Base-by-base conservation (phyloP, 2,329 filamentous ascomycete species). In the Botrytis aclada region DNA sequence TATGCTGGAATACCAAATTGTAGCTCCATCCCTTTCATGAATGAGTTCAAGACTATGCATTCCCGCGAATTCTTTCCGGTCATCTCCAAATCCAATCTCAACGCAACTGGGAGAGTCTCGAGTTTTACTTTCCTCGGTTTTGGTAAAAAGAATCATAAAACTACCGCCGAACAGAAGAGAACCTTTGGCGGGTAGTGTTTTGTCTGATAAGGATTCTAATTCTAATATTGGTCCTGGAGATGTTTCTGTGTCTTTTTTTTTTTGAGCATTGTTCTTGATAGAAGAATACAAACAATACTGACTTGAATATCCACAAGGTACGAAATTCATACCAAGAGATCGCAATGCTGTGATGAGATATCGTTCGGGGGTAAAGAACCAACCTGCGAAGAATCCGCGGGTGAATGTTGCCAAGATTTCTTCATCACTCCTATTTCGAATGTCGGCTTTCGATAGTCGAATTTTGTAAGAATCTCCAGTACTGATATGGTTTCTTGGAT, bases 371-470 rank as follows among this genome's bases (percentile, higher is more conserved):
- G 54, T 66, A 43, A 77, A 77, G 2, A 71, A 60, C 72, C 74
- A 77, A 39, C 76, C 77, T 39, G 71, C 37, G 37, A 75, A 78
- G 32, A 76, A 77, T 0, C 76, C 76, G 34, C 64, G 73, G 32
- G 72, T 65, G 41, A 76, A 78, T 29, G 67, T 61, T 6, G 76
- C 72, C 18, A 54, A 51, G 16, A 77, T 69, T 25, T 69, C 66
- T n/a, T 45, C 66, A 34, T 69, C 66, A 25, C 37, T 69, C 18
- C 66, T 69, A 32, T 56, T 14, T 25, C n/a, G n/a, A 58, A 69
- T 29, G 20, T 60, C 51, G 37, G n/a, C 34, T 45, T 56, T 25
- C 7, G 54, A 60, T 14, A 69, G 12, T 45, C n/a, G n/a, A 34
- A 45, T 43, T 25, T 29, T 14, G 39, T 69, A 69, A 4, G 66